phyloP scores from a whole-genome alignment of 768 basidiomycete genomes.

The Calvatia gigantea region DNA sequence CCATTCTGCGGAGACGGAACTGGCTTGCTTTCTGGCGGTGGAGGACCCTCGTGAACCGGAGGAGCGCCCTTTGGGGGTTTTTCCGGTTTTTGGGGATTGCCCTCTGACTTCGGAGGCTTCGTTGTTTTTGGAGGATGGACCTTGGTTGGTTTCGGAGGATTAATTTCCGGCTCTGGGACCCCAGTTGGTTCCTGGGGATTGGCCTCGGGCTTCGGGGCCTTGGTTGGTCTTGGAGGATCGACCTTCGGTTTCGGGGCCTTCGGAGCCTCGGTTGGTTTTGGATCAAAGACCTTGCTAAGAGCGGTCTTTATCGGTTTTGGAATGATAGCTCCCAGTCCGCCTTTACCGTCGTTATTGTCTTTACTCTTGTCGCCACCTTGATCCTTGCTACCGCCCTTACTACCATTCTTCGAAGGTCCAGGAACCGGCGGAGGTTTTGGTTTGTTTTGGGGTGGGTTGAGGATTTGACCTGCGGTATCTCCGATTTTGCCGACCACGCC shows the following conservation, averaged over 20 bases:
- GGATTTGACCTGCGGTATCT: no score
- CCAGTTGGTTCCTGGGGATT: background rate
- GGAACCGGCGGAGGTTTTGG: background rate
- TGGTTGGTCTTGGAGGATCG: background rate
- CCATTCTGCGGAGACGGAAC: background rate
- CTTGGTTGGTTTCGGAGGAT: no score
- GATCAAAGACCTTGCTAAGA: background rate
- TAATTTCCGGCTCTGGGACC: no score
- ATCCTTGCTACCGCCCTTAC: background rate
- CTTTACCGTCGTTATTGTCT: background rate
- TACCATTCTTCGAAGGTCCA: background rate
- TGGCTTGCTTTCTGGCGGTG: background rate
- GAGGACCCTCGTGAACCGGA: background rate
- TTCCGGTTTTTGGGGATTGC: background rate
- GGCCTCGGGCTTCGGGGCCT: background rate
- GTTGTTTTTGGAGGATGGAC: background rate
- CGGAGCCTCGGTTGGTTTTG: background rate
- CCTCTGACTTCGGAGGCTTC: background rate
- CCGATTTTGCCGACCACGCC: no score
- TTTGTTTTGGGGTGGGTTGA: background rate
- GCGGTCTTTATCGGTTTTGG: background rate
- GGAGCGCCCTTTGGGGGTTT: background rate
- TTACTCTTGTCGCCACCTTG: background rate
- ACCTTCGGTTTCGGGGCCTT: no score
- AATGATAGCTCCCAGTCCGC: background rate